Percentiles rank a stretch among this genome's conserved stretches.
phyloP scores from a whole-genome alignment of 148 eudicot genomes.

The Agrostemma githago region DNA sequence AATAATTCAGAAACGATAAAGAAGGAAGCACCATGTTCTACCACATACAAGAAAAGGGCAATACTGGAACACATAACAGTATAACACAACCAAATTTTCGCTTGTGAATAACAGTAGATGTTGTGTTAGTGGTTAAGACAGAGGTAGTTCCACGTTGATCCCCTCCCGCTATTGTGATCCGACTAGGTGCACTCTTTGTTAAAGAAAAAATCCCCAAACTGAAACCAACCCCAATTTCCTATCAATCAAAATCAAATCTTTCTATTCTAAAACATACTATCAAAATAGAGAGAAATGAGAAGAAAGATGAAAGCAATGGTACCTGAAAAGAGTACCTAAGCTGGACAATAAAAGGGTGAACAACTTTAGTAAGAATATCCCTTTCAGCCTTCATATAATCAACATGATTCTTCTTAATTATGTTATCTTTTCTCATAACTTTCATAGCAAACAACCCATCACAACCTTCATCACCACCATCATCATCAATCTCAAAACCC shows the following conservation, averaged over 20 bases:
- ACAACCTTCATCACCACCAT: constrained; percentile 25
- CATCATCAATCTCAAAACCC: constrained; percentile 5
- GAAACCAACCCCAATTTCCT: neutral
- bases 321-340: constrained; percentile 93
- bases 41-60: neutral
- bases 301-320: neutral
- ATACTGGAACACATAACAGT: neutral
- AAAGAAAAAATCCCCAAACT: too few species aligned
- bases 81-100: too few species aligned
- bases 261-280: neutral
- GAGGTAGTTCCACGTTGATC: too few species aligned
- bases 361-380: constrained; percentile 86
- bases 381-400: constrained; percentile 96
- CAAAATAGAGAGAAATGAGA: neutral
- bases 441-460: constrained; percentile 83
- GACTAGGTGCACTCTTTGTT: too few species aligned
- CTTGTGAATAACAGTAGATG: too few species aligned
- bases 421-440: constrained; percentile 79
- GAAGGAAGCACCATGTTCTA: neutral
- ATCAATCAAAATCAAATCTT: neutral
- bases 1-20: neutral
- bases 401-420: constrained; percentile 83
- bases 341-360: constrained; percentile 83
- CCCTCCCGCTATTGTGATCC: too few species aligned
- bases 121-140: too few species aligned